A percentile compares a stretch with the other conserved stretches of the same genome.
Conservation (phyloP, 306 rosid genomes). For the Quercus cerris region DNA sequence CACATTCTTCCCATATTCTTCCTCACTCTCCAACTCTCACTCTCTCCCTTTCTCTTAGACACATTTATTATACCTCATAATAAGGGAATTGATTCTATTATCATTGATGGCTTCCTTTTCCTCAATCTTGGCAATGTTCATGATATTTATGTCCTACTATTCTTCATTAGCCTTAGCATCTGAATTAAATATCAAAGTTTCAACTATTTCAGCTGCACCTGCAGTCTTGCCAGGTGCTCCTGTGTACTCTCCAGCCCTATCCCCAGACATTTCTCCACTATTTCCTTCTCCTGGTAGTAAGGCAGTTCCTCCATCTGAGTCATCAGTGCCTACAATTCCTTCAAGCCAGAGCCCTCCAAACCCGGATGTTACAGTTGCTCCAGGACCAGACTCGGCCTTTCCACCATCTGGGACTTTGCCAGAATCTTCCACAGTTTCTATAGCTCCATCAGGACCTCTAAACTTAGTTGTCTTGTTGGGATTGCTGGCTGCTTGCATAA, state of each 20-base stretch:
- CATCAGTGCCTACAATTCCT: conserved; percentile 55
- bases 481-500: conserved; percentile 8
- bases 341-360: conserved; percentile 58
- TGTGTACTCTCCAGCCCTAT: conserved; percentile 28
- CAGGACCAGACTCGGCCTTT: conserved; percentile 27
- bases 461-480: conserved; percentile 11
- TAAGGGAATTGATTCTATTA: conserved; percentile 11
- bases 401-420: conserved; percentile 43
- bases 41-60: neutral
- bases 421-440: conserved; percentile 18
- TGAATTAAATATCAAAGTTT: conserved; percentile 9
- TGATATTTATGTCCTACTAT: conserved; percentile 15
- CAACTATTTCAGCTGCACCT: conserved; percentile 51
- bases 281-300: conserved; percentile 46
- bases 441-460: conserved; percentile 4
- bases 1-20: neutral
- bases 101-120: conserved; percentile 44
- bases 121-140: conserved; percentile 15
- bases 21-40: neutral
- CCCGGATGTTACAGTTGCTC: conserved; percentile 33
- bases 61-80: conserved; percentile 17
- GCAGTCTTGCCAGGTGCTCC: conserved; percentile 34
- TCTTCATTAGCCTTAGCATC: conserved; percentile 21
- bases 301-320: conserved; percentile 35
- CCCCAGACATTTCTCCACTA: conserved; percentile 49